phyloP scores from a whole-genome alignment of 2,329 filamentous ascomycete genomes.

The Alternaria triticimaculans region DNA sequence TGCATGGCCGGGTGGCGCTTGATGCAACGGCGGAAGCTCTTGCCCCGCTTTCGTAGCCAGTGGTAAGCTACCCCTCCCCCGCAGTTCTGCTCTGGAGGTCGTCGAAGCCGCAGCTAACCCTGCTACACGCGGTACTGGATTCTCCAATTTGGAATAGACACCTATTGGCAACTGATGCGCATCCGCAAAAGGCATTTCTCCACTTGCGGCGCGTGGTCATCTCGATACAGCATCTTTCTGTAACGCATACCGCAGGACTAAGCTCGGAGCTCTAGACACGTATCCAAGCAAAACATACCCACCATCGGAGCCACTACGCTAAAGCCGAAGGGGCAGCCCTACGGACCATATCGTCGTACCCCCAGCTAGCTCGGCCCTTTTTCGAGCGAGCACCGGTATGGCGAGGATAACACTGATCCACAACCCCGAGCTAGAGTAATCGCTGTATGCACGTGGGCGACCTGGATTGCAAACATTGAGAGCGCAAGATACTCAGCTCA shows the following conservation, averaged over 20 bases:
- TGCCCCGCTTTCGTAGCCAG: conserved; percentile 41
- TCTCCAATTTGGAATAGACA: conserved; percentile 22
- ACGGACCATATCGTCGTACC: conserved; percentile 6
- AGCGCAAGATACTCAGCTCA: conserved; percentile 12
- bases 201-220: neutral
- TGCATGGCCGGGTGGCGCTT: conserved; percentile 28
- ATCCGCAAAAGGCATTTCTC: neutral
- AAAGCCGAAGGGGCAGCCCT: conserved; percentile 29
- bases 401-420: conserved; percentile 1
- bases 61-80: conserved; percentile 45
- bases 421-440: conserved; percentile 5
- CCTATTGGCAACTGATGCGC: conserved; percentile 9
- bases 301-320: conserved; percentile 26
- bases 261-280: conserved; percentile 9
- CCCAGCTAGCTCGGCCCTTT: conserved; percentile 40
- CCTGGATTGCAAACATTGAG: neutral
- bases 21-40: conserved; percentile 24
- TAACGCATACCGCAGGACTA: conserved; percentile 3
- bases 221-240: neutral
- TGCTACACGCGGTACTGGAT: conserved; percentile 12
- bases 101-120: conserved; percentile 22
- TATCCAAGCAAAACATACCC: conserved; percentile 13
- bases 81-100: conserved; percentile 24
- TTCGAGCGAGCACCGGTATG: conserved; percentile 42
- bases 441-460: neutral